Percentiles rank a stretch among this genome's conserved stretches.
phyloP scores from a whole-genome alignment of 371 early-diverging fungal species.

The Phascolomyces articulosus region DNA sequence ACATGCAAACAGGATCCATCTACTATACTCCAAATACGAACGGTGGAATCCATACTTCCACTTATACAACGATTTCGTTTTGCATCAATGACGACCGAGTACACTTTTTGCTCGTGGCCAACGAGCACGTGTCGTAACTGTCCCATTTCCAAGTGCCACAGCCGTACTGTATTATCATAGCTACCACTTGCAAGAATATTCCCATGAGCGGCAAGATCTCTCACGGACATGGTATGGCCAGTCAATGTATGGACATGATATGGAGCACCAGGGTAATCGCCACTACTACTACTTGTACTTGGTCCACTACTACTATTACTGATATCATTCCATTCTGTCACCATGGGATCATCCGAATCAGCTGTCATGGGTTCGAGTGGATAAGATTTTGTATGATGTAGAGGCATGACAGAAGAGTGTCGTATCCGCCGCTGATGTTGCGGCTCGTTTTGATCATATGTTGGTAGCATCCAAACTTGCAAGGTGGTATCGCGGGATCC shows the following conservation, averaged over 20 bases:
- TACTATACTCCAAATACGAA: slow-evolving; percentile 88
- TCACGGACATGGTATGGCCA: slow-evolving; percentile 91
- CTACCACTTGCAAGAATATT: slow-evolving; percentile 88
- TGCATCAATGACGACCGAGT: slow-evolving; percentile 83
- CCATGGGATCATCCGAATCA: background rate
- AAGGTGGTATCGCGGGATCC: slow-evolving; percentile 97
- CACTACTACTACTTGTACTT: no score
- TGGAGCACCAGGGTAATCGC: slow-evolving; percentile 20
- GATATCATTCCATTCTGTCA: background rate
- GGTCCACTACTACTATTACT: no score
- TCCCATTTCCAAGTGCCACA: slow-evolving; percentile 88
- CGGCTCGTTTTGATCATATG: slow-evolving; percentile 50
- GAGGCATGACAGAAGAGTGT: background rate
- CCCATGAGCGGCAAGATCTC: slow-evolving; percentile 89
- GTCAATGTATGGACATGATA: slow-evolving; percentile 69
- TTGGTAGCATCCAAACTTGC: slow-evolving; percentile 93
- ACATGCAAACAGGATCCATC: slow-evolving; percentile 72
- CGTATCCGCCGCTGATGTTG: slow-evolving; percentile 25
- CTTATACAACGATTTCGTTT: slow-evolving; percentile 79
- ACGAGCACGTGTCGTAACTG: slow-evolving; percentile 59
- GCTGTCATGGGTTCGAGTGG: background rate
- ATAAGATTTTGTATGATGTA: background rate
- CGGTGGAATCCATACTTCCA: slow-evolving; percentile 94
- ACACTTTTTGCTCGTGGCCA: slow-evolving; percentile 90
- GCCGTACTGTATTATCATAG: slow-evolving; percentile 91